These are phyloP conservation scores for Myxozyma kluyveri DNA, from an alignment of 805 yeast species.

Conservation along the genomic window DNA sequence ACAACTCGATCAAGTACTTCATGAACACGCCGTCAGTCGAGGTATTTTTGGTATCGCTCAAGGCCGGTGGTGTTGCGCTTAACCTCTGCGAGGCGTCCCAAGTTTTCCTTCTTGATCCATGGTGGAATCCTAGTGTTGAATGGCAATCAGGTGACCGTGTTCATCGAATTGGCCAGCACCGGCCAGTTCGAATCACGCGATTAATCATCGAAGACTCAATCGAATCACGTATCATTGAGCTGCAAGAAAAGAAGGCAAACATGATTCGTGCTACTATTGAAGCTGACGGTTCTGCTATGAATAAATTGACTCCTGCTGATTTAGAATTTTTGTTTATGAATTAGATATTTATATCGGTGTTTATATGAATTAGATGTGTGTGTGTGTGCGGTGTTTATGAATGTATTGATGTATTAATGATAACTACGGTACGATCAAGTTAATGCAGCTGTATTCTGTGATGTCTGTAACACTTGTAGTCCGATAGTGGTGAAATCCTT, in stretches of 20 bases:
- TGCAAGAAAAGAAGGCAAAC: conserved; percentile 95
- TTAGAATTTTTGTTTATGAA: conserved; percentile 77
- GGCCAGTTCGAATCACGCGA: conserved; percentile 91
- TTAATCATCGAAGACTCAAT: conserved; percentile 95
- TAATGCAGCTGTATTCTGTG: too few species aligned
- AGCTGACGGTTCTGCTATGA: conserved; percentile 87
- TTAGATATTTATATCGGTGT: too few species aligned
- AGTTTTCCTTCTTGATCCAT: conserved; percentile 92
- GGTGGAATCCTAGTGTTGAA: conserved; percentile 99
- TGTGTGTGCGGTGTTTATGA: too few species aligned
- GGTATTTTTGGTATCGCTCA: conserved; percentile 87
- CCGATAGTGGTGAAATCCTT: too few species aligned
- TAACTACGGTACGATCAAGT: too few species aligned
- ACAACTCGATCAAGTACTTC: conserved; percentile 82
- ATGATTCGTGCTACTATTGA: conserved; percentile 98
- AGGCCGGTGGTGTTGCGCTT: conserved; percentile 98
- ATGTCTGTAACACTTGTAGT: too few species aligned
- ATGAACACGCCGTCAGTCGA: conserved; percentile 92
- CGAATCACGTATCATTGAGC: conserved; percentile 90
- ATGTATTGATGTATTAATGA: too few species aligned
- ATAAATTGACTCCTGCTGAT: conserved; percentile 85
- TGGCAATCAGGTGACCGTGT: conserved; percentile 99
- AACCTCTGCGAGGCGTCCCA: conserved; percentile 96
- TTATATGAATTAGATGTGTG: too few species aligned
- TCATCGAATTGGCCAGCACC: conserved; percentile 91